phyloP scores from a whole-genome alignment of 2,329 filamentous ascomycete genomes.

The Claviceps cyperi region DNA sequence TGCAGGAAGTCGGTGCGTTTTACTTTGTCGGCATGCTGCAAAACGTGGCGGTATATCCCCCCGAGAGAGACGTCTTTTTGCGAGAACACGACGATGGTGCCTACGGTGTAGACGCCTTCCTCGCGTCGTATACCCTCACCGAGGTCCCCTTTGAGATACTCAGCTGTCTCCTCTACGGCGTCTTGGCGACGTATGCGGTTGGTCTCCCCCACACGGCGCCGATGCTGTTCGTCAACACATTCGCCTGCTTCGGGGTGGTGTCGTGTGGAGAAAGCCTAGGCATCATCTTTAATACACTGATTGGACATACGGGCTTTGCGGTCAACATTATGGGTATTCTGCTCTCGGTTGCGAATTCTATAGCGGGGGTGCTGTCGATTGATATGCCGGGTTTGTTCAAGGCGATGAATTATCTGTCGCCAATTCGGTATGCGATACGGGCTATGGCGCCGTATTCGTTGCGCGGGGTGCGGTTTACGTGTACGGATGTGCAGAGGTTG shows the following conservation, averaged over 20 bases:
- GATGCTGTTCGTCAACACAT: conserved; percentile 54
- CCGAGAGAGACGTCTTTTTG: conserved; percentile 62
- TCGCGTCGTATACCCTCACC: conserved; percentile 53
- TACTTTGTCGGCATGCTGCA: conserved; percentile 70
- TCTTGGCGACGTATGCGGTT: conserved; percentile 48
- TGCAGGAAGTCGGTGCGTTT: conserved; percentile 56
- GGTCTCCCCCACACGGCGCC: conserved; percentile 47
- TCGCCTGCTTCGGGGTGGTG: conserved; percentile 59
- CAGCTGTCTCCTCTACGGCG: conserved; percentile 49
- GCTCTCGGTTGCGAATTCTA: conserved; percentile 54
- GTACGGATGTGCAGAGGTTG: conserved; percentile 43
- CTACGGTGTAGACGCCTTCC: conserved; percentile 57
- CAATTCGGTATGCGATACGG: conserved; percentile 53
- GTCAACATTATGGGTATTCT: conserved; percentile 59
- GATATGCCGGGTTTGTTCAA: conserved; percentile 51
- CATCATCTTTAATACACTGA: conserved; percentile 69
- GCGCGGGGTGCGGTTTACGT: conserved; percentile 46
- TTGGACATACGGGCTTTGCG: conserved; percentile 60
- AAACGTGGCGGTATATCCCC: conserved; percentile 60
- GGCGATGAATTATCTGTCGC: conserved; percentile 56
- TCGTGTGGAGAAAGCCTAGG: conserved; percentile 62
- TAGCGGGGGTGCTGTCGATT: conserved; percentile 58
- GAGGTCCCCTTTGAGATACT: conserved; percentile 60
- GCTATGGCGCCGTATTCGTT: conserved; percentile 55
- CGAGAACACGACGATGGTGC: conserved; percentile 60